These are phyloP conservation scores for Plantago elongata DNA, from an alignment of 257 asterid genomes.

Conservation along the genomic window DNA sequence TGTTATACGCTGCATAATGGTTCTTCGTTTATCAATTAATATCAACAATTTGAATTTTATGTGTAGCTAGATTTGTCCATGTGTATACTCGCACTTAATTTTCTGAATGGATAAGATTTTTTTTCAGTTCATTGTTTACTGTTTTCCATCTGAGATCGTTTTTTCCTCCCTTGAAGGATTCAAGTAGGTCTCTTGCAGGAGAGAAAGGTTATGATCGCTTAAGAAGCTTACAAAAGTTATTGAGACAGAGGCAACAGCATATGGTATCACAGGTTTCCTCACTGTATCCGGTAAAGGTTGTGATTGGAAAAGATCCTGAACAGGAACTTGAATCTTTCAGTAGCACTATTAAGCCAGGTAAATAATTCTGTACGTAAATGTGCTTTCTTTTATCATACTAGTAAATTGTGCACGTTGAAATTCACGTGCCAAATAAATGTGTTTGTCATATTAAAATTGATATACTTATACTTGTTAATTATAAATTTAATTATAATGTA, in stretches of 20 bases:
- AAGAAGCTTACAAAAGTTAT: slow-evolving; percentile 47
- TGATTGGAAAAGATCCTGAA: slow-evolving; percentile 51
- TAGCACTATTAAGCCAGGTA: slow-evolving; percentile 54
- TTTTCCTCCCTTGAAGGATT: slow-evolving; percentile 49
- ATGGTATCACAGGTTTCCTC: slow-evolving; percentile 80
- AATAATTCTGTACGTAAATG: slow-evolving; percentile 9
- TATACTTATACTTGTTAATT: too few relatives aligned
- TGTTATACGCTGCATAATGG: too few relatives aligned
- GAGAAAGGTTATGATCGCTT: slow-evolving; percentile 63
- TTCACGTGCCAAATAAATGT: too few relatives aligned
- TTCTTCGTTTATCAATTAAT: too few relatives aligned
- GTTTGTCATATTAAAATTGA: too few relatives aligned
- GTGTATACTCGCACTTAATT: too few relatives aligned
- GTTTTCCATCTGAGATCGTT: slow-evolving; percentile 13
- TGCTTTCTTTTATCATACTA: too few relatives aligned
- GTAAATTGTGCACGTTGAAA: too few relatives aligned
- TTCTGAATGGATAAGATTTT: too few relatives aligned
- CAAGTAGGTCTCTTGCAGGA: slow-evolving; percentile 63
- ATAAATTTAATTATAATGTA: too few relatives aligned
- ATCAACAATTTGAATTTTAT: too few relatives aligned
- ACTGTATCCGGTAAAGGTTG: slow-evolving; percentile 80
- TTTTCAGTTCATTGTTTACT: background rate
- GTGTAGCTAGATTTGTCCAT: too few relatives aligned
- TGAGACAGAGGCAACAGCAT: slow-evolving; percentile 63
- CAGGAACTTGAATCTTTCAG: slow-evolving; percentile 87